phyloP scores from a whole-genome alignment of 345 rosid species.

The Acer negundo region DNA sequence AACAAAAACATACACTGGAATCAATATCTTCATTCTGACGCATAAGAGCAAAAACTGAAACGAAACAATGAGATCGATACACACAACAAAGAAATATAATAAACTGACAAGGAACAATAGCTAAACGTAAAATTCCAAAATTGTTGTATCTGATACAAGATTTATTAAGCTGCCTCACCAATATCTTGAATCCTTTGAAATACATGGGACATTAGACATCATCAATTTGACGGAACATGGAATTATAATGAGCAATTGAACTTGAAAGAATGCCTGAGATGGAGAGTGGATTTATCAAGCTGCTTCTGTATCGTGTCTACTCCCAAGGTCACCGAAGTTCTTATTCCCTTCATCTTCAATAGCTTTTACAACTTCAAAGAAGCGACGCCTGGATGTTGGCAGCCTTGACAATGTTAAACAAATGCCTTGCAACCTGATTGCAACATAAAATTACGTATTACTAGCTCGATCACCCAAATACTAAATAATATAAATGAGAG shows the following conservation, averaged over 20 bases:
- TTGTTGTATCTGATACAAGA: neutral
- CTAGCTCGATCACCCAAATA: neutral
- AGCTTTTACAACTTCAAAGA: constrained; percentile 25
- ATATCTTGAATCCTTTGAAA: neutral
- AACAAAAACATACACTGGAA: neutral
- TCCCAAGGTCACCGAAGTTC: neutral
- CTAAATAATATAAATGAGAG: neutral
- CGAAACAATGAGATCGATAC: neutral
- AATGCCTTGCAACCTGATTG: constrained; percentile 22
- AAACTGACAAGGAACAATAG: neutral
- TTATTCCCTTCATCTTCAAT: constrained; percentile 21
- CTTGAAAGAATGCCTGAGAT: neutral
- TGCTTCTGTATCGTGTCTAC: neutral
- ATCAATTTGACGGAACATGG: neutral
- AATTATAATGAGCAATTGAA: neutral
- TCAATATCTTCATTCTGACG: neutral
- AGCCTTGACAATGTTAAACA: constrained; percentile 28
- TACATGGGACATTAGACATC: neutral
- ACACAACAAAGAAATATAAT: neutral
- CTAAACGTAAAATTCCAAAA: neutral
- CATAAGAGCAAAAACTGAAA: neutral
- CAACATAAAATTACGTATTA: neutral
- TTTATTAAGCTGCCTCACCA: neutral
- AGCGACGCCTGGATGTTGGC: constrained; percentile 29
- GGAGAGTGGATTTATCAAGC: neutral